Conservation (phyloP, 2,329 filamentous ascomycete species). For the Purpureocillium takamizusanense region DNA sequence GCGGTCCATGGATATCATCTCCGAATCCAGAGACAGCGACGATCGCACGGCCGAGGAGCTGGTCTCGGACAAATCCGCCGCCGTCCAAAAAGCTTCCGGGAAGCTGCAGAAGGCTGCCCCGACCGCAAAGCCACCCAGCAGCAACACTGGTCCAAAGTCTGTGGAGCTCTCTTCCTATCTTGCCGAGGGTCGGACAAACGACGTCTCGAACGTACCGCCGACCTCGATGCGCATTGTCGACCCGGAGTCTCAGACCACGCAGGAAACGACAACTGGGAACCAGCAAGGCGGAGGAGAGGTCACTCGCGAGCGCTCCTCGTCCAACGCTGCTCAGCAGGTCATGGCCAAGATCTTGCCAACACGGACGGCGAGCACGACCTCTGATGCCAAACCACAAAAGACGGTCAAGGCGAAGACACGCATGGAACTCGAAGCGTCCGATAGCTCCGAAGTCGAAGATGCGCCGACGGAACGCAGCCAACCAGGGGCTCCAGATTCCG, state of each 20-base stretch:
- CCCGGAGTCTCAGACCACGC: constrained; percentile 34
- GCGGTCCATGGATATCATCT: constrained; percentile 47
- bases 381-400: constrained; percentile 45
- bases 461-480: constrained; percentile 18
- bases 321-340: constrained; percentile 24
- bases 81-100: constrained; percentile 47
- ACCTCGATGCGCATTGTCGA: constrained; percentile 52
- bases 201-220: constrained; percentile 46
- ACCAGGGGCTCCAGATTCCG: constrained; percentile 8
- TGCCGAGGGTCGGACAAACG: constrained; percentile 37
- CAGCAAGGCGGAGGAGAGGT: constrained; percentile 10
- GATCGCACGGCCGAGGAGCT: constrained; percentile 33
- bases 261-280: constrained; percentile 23
- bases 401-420: constrained; percentile 42
- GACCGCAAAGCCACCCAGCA: constrained; percentile 26
- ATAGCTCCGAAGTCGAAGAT: constrained; percentile 44
- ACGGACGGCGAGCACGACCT: constrained; percentile 22
- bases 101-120: constrained; percentile 63
- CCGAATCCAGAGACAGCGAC: constrained; percentile 35
- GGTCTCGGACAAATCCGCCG: constrained; percentile 32
- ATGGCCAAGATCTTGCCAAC: constrained; percentile 10
- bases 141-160: constrained; percentile 17
- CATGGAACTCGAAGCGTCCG: constrained; percentile 63
- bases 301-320: constrained; percentile 21
- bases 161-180: constrained; percentile 34